Evolutionary conservation across 1,284 basidiomycete genomes (phyloP).

Genomic region (Afroboletus lepidellus): DNA sequence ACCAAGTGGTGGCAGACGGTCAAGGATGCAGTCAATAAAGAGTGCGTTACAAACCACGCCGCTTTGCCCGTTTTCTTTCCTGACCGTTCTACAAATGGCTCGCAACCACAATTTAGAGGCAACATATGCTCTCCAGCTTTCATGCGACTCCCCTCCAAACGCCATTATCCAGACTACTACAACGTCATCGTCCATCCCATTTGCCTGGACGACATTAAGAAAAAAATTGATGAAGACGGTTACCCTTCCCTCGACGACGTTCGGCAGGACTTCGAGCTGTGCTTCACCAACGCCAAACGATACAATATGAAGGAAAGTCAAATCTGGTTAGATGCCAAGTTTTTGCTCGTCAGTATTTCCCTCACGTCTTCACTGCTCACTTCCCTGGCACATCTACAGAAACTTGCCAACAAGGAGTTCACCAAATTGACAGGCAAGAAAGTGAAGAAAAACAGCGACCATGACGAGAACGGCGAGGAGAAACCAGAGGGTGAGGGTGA

Average conservation of each 20-base stretch:
- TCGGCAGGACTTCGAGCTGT: slow-evolving; percentile 79
- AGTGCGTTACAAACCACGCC: slow-evolving; percentile 59
- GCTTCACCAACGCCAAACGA: slow-evolving; percentile 87
- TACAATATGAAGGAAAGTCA: slow-evolving; percentile 87
- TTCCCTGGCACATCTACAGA: slow-evolving; percentile 42
- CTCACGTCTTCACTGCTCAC: slow-evolving; percentile 4
- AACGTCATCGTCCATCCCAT: slow-evolving; percentile 72
- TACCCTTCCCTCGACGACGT: slow-evolving; percentile 74
- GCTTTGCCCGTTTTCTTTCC: slow-evolving; percentile 35
- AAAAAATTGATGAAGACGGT: slow-evolving; percentile 59
- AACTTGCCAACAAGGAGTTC: slow-evolving; percentile 65
- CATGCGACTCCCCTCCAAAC: slow-evolving; percentile 72
- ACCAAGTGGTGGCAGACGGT: slow-evolving; percentile 66
- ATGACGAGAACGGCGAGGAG: slow-evolving; percentile 42
- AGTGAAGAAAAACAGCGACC: slow-evolving; percentile 43
- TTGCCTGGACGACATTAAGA: slow-evolving; percentile 85
- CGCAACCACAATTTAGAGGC: slow-evolving; percentile 46
- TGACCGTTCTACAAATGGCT: slow-evolving; percentile 30
- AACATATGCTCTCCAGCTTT: slow-evolving; percentile 72
- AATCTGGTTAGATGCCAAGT: slow-evolving; percentile 84
- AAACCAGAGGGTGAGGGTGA: slow-evolving; percentile 41
- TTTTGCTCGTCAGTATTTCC: slow-evolving; percentile 44
- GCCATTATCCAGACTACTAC: slow-evolving; percentile 91
- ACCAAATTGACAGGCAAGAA: slow-evolving; percentile 51
- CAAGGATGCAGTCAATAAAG: slow-evolving; percentile 78